Evolutionary conservation across 352 stramenopile genomes (phyloP), one percentile per base, ranked within the genome.

Genomic region (Phytophthora melonis): DNA sequence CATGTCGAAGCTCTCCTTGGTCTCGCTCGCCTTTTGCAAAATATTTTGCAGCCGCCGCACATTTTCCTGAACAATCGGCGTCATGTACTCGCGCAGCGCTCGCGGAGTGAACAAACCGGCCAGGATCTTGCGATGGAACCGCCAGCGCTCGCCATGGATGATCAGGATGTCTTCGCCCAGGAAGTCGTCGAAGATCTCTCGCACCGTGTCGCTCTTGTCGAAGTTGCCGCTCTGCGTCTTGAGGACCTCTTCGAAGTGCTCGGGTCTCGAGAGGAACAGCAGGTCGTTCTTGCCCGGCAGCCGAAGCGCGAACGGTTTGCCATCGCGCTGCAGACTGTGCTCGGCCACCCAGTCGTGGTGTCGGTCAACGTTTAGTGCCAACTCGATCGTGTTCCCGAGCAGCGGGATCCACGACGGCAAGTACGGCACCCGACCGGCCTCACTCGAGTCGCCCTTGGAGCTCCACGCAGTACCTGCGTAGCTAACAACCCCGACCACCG

Each of bases 211-310:
- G n/a, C 79, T 70, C 60, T 86, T 86, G 60, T 53, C 63, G 39
- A 86, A 83, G 39, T 57, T 67, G 14, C 79, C 61, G 43, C 79
- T 82, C 32, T 84, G 77, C 14, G 63, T 75, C 67, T 79, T 82
- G 21, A 78, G 21, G 6, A 86, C 63, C 27, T 82, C 66, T 25
- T 86, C 74, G 18, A 81, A 80, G 19, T 73, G 49, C 60, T 82
- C 68, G 3, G 41, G 41, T 11, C 41, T 50, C 16, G 74, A 39
- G n/a, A 79, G 53, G 25, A 80, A 43, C 55, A 86, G 19, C 58
- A 68, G 63, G 25, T 65, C 58, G 34, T 70, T 76, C 14, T 66
- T 54, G 2, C 70, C 74, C 2, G 72, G 66, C 10, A 77, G 64
- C 43, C 68, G 65, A 25, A 83, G 58, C 18, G 52, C 49, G 16